Conservation (phyloP, 1,284 basidiomycete species). For the Puccinia sorghi region DNA sequence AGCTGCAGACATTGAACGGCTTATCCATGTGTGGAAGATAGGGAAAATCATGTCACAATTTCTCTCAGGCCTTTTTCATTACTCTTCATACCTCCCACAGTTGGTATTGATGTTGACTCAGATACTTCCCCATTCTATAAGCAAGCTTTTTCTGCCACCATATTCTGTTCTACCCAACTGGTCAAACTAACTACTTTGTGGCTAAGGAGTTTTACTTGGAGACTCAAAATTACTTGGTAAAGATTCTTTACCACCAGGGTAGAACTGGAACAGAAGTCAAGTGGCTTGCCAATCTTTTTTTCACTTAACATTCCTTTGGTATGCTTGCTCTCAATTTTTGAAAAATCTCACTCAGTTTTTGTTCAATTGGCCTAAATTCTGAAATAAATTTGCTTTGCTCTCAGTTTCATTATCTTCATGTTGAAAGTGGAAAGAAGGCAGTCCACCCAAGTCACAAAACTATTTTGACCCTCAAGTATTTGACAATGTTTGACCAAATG, state of each 20-base stretch:
- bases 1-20: conserved; percentile 22
- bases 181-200: conserved; percentile 1
- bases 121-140: conserved; percentile 1
- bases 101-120: not conserved
- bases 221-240: conserved; percentile 33
- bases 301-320: too few species aligned
- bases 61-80: not conserved
- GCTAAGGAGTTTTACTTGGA: conserved; percentile 32
- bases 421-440: not conserved
- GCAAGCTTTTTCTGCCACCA: conserved; percentile 10
- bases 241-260: conserved; percentile 17
- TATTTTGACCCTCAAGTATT: not conserved
- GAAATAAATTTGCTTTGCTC: too few species aligned
- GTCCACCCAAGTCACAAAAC: conserved; percentile 12
- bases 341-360: too few species aligned
- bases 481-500: not conserved
- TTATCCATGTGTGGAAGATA: conserved; percentile 25
- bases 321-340: too few species aligned
- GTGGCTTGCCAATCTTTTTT: not conserved
- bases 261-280: not conserved
- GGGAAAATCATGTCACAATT: conserved; percentile 16
- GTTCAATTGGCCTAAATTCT: too few species aligned
- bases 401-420: not conserved
- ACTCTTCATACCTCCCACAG: conserved; percentile 8
- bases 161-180: conserved; percentile 16